phyloP scores from a whole-genome alignment of 2,329 filamentous ascomycete species.

The Aureobasidium lini region DNA sequence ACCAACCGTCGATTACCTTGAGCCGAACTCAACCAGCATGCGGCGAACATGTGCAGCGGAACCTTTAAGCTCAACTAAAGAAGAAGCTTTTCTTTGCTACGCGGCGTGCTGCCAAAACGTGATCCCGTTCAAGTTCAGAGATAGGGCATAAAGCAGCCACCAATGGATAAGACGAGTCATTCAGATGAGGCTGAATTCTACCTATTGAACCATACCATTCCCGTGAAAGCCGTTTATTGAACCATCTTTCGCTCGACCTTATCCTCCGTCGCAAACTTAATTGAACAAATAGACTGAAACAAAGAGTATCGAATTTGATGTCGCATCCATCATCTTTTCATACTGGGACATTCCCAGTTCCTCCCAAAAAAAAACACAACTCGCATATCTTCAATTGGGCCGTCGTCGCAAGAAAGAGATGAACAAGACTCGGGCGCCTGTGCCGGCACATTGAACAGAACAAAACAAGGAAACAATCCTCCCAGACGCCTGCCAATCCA shows the following conservation, averaged over 20 bases:
- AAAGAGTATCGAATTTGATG: constrained; percentile 6
- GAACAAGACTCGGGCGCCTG: constrained; percentile 3
- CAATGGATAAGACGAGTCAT: not conserved
- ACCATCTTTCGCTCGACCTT: not conserved
- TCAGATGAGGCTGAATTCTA: not conserved
- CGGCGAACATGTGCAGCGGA: not conserved
- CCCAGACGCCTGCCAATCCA: constrained; percentile 10
- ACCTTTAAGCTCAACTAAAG: not conserved
- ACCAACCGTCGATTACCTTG: not conserved
- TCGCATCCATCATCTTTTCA: constrained; percentile 2
- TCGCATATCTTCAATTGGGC: constrained; percentile 3
- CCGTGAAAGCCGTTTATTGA: not conserved
- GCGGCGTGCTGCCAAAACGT: not conserved
- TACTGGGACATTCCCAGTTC: not conserved
- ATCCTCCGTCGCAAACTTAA: not conserved
- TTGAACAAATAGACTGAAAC: not conserved
- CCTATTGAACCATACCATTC: not conserved
- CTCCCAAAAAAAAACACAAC: not conserved
- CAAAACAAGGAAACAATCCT: not conserved
- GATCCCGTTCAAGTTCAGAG: not conserved
- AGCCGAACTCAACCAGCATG: not conserved
- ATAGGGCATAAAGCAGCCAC: not conserved
- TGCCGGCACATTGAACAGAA: constrained; percentile 6
- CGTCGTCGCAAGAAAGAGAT: constrained; percentile 3
- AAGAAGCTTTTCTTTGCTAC: not conserved